Conservation (phyloP, 1,139 yeast genomes). For the Lodderomyces metapsilosis region DNA sequence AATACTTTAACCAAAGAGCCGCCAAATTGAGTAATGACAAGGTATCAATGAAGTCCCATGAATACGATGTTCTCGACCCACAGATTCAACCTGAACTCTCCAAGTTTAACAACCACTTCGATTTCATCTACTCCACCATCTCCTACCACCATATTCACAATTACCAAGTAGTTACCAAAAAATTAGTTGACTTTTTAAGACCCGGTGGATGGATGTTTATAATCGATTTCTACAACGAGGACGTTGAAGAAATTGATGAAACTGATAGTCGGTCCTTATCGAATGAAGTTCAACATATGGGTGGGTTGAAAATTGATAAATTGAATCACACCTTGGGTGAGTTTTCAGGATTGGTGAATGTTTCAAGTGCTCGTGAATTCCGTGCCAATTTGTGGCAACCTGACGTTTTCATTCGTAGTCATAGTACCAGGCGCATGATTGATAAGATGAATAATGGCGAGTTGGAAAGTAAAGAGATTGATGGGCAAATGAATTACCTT, state of each 20-base stretch:
- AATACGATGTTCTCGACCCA: constrained; percentile 32
- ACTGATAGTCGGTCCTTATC: constrained; percentile 4
- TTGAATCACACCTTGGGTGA: constrained; percentile 23
- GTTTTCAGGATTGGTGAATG: constrained; percentile 23
- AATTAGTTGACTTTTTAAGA: constrained; percentile 31
- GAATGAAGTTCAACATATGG: constrained; percentile 33
- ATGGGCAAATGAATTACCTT: constrained; percentile 17
- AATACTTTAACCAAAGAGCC: constrained; percentile 21
- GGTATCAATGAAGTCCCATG: constrained; percentile 16
- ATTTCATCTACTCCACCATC: constrained; percentile 35
- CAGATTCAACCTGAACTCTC: constrained; percentile 16
- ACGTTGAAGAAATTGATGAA: constrained; percentile 19
- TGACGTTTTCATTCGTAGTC: constrained; percentile 23
- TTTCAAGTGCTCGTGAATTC: constrained; percentile 22
- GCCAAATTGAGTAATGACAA: constrained; percentile 6
- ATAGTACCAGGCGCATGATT: constrained; percentile 18
- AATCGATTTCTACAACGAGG: constrained; percentile 37
- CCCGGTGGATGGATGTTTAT: constrained; percentile 36
- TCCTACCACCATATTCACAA: constrained; percentile 42
- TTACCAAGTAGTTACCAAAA: constrained; percentile 28
- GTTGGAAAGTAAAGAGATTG: constrained; percentile 14
- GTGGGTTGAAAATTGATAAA: constrained; percentile 28
- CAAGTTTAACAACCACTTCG: constrained; percentile 24
- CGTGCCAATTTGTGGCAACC: constrained; percentile 25
- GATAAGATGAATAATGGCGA: constrained; percentile 19